These are phyloP conservation scores for Zasmidium cellare DNA, from an alignment of 2,329 filamentous ascomycete species.

Conservation along the genomic window DNA sequence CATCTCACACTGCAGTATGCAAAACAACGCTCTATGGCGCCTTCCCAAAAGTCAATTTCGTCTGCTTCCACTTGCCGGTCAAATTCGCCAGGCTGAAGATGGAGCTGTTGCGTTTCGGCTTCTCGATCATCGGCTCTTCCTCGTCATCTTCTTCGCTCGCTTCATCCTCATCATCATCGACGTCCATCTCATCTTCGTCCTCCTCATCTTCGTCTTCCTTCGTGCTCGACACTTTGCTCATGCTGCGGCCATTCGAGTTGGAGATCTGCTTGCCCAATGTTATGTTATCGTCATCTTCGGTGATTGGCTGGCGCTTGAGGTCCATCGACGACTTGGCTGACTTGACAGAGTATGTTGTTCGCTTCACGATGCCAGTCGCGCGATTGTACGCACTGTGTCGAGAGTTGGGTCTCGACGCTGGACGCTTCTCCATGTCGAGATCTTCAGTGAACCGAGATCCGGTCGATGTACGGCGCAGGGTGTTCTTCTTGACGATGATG, in stretches of 20 bases:
- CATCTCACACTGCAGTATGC: no score
- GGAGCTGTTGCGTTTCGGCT: conserved; percentile 1
- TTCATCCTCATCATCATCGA: background rate
- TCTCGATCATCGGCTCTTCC: background rate
- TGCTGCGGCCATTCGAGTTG: background rate
- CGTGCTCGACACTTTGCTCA: conserved; percentile 5
- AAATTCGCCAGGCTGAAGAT: background rate
- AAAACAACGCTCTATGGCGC: background rate
- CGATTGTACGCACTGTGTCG: conserved; percentile 5
- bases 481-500: conserved; percentile 8
- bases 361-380: conserved; percentile 12
- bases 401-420: conserved; percentile 11
- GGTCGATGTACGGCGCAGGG: conserved; percentile 18
- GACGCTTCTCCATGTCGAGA: conserved; percentile 14
- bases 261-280: background rate
- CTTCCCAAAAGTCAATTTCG: conserved; percentile 6
- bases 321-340: conserved; percentile 8
- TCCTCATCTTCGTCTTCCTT: background rate
- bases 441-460: conserved; percentile 24
- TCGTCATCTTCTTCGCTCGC: conserved; percentile 2
- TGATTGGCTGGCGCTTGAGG: conserved; percentile 9
- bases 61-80: conserved; percentile 2
- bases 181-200: conserved; percentile 2
- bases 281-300: conserved; percentile 7
- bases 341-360: conserved; percentile 18